phyloP scores from a whole-genome alignment of 441 rosid species.

The Iberis amara region DNA sequence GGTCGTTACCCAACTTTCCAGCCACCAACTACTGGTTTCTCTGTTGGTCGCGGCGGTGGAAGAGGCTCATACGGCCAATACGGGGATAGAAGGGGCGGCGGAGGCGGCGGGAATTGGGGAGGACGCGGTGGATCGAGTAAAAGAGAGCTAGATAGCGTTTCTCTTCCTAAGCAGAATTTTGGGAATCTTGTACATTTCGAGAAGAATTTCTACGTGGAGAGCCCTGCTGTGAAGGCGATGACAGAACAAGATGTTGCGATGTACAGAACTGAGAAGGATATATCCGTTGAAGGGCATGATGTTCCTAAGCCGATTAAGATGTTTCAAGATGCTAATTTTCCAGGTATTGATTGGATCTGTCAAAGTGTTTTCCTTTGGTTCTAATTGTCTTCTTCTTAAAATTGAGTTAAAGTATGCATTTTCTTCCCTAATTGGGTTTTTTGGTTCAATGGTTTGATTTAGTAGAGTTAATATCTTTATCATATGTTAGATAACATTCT shows the following conservation, averaged over 20 bases:
- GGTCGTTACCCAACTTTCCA: slow-evolving; percentile 39
- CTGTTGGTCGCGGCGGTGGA: slow-evolving; percentile 38
- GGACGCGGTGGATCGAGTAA: slow-evolving; percentile 45
- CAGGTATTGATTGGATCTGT: slow-evolving; percentile 41
- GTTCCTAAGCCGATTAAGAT: slow-evolving; percentile 72
- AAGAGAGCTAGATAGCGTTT: slow-evolving; percentile 58
- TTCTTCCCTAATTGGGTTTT: neutral
- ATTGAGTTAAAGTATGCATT: slow-evolving; percentile 9
- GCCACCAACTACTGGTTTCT: slow-evolving; percentile 42
- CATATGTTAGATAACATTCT: slow-evolving; percentile 61
- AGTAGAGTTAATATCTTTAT: neutral
- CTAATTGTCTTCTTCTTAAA: neutral
- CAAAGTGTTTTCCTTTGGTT: neutral
- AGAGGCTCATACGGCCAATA: slow-evolving; percentile 35
- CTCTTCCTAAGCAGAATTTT: slow-evolving; percentile 74
- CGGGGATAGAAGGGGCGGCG: slow-evolving; percentile 40
- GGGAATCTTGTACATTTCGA: slow-evolving; percentile 76
- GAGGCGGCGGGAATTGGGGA: slow-evolving; percentile 47
- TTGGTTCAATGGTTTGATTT: neutral
- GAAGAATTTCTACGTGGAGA: slow-evolving; percentile 78
- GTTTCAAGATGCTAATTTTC: slow-evolving; percentile 84
- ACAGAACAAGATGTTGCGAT: slow-evolving; percentile 55
- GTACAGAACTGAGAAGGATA: slow-evolving; percentile 62
- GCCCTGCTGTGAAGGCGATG: slow-evolving; percentile 59
- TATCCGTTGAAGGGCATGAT: slow-evolving; percentile 78